Base-by-base conservation (phyloP, 257 asterid species). In the Solanum ahanhuiri region DNA sequence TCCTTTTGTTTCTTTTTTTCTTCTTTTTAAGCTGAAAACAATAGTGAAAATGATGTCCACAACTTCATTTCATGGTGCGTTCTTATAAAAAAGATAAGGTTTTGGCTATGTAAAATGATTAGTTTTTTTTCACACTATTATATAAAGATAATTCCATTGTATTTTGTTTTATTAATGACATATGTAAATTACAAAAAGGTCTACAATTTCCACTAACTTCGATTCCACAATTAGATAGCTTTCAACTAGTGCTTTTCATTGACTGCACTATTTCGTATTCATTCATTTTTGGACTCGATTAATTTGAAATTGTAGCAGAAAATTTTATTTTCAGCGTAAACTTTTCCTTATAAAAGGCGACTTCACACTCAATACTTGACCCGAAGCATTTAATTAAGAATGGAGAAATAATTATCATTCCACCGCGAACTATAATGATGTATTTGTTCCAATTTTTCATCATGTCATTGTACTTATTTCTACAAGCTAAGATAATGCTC, bases 341-440 rank as follows among this genome's bases (percentile, higher is more conserved):
- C 1, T 1, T 8, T 1, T n/a, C 0, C 1, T n/a, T 9, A 63
- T 63, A 0, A 63, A 63, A 63, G 17, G 0, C 2, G 7, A n/a
- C 5, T 63, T 0, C 3, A 63, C 14, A 60, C 12, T 9, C 6
- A n/a, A 0, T 2, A 63, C 7, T 63, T 63, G 7, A 63, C 1
- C 7, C 0, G 15, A n/a, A 9, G 6, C 1, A 25, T n/a, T 23
- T 63, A 10, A 63, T 63, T 63, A 63, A n/a, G 70, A 63, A 63
- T 9, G 31, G 3, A 63, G 1, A 63, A n/a, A n/a, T n/a, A 1
- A 4, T 63, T 63, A 23, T 63, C 70, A 63, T 4, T 60, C 12
- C 60, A 51, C 0, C 14, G 6, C 7, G 2, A 22, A 11, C 30
- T 60, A 3, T 60, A n/a, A n/a, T 4, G 3, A 60, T 63, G 70